Conservation (phyloP, 352 stramenopile genomes). For the Phytophthora quininea region DNA sequence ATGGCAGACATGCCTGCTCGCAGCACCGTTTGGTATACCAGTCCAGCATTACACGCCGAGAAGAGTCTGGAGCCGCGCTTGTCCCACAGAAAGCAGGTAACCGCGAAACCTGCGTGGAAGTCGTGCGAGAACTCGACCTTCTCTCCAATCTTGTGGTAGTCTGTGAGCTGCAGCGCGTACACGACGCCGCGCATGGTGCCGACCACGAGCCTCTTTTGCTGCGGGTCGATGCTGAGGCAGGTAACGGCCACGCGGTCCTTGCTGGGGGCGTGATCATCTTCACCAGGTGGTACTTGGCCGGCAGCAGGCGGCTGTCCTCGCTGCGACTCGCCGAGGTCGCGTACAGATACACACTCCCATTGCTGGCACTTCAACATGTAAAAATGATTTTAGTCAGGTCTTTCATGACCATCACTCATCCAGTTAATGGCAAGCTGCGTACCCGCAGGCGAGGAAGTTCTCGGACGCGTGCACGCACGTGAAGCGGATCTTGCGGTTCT, state of each 20-base stretch:
- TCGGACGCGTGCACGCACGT: constrained; percentile 86
- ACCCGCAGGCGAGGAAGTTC: constrained; percentile 88
- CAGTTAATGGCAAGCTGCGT: constrained; percentile 14
- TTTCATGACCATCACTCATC: constrained; percentile 30
- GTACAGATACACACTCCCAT: constrained; percentile 85
- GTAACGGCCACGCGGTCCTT: constrained; percentile 76
- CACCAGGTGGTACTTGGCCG: constrained; percentile 83
- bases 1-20: constrained; percentile 83
- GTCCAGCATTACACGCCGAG: constrained; percentile 79
- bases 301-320: constrained; percentile 35
- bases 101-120: constrained; percentile 79
- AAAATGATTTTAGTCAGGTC: constrained; percentile 24
- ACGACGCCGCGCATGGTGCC: constrained; percentile 81
- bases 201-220: constrained; percentile 82
- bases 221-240: constrained; percentile 80
- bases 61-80: constrained; percentile 70
- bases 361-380: constrained; percentile 53
- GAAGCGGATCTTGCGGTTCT: constrained; percentile 73
- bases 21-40: constrained; percentile 79
- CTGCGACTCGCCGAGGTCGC: constrained; percentile 57
- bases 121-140: constrained; percentile 90
- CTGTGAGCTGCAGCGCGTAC: constrained; percentile 79
- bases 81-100: constrained; percentile 88
- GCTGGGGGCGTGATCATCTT: constrained; percentile 85
- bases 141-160: constrained; percentile 89